A percentile compares a stretch with the other conserved stretches of the same genome.
Conservation (phyloP, 1,284 basidiomycete genomes). For the Cryptococcus sp. region DNA sequence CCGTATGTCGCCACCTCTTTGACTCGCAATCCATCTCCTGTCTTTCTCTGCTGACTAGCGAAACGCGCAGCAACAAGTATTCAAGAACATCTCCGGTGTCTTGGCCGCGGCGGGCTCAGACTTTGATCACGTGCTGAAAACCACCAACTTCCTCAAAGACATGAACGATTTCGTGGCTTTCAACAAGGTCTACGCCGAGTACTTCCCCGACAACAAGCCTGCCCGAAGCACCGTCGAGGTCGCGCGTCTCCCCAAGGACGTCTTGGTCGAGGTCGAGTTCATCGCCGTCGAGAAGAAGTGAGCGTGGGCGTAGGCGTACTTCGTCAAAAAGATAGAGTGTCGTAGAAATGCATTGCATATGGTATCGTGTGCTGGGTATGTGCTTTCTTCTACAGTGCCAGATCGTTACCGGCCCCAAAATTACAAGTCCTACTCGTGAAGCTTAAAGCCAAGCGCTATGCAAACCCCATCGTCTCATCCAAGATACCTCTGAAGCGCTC, state of each 20-base stretch:
- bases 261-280: conserved; percentile 84
- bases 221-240: conserved; percentile 89
- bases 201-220: conserved; percentile 89
- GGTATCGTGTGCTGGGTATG: conserved; percentile 1
- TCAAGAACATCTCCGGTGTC: conserved; percentile 83
- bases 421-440: neutral
- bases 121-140: conserved; percentile 77
- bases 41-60: no score
- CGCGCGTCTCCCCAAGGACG: conserved; percentile 72
- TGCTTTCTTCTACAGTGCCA: neutral
- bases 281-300: conserved; percentile 45
- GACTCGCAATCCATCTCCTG: neutral
- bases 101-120: conserved; percentile 79
- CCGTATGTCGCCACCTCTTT: conserved; percentile 52
- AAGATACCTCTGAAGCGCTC: conserved; percentile 28
- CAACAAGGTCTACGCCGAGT: conserved; percentile 70
- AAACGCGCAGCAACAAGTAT: conserved; percentile 63
- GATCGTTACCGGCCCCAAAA: no score
- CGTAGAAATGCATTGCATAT: conserved; percentile 2
- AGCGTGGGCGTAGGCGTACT: neutral
- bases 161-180: conserved; percentile 89
- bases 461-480: conserved; percentile 35
- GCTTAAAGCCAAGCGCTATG: neutral
- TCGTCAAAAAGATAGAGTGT: neutral
- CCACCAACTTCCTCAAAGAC: conserved; percentile 86